Conservation (phyloP, 1,139 yeast species). For the Magnusiomyces paraingens region DNA sequence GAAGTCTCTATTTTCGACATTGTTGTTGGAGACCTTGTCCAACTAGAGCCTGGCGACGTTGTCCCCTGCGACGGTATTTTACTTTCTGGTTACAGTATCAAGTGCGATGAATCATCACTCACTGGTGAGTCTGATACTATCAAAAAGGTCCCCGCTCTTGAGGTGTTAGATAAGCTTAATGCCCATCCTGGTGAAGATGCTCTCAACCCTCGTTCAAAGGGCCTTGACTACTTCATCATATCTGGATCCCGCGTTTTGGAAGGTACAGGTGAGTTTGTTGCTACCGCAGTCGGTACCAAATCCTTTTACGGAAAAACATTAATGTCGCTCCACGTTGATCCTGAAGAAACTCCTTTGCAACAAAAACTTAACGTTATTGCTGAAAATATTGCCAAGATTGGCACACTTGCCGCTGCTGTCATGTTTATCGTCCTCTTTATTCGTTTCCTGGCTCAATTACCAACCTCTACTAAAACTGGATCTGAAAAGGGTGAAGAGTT, state of each 20-base stretch:
- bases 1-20: conserved; percentile 69
- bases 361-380: conserved; percentile 76
- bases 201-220: conserved; percentile 25
- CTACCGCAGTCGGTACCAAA: conserved; percentile 83
- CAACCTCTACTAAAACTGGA: conserved; percentile 44
- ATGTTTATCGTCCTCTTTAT: conserved; percentile 73
- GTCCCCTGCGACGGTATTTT: conserved; percentile 83
- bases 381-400: conserved; percentile 89
- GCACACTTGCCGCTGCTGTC: conserved; percentile 74
- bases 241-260: conserved; percentile 86
- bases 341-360: conserved; percentile 86
- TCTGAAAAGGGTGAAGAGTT: conserved; percentile 81
- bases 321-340: conserved; percentile 65
- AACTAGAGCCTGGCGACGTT: conserved; percentile 89
- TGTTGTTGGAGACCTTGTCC: conserved; percentile 77
- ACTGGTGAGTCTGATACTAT: conserved; percentile 92
- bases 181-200: conserved; percentile 12
- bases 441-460: conserved; percentile 64
- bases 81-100: conserved; percentile 63
- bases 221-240: conserved; percentile 74
- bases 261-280: conserved; percentile 81
- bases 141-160: conserved; percentile 38
- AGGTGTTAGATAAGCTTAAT: conserved; percentile 22
- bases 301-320: conserved; percentile 90
- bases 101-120: conserved; percentile 85